These are phyloP conservation scores for Globisporangium ultimum DNA, from an alignment of 352 stramenopile species.

Conservation along the genomic window DNA sequence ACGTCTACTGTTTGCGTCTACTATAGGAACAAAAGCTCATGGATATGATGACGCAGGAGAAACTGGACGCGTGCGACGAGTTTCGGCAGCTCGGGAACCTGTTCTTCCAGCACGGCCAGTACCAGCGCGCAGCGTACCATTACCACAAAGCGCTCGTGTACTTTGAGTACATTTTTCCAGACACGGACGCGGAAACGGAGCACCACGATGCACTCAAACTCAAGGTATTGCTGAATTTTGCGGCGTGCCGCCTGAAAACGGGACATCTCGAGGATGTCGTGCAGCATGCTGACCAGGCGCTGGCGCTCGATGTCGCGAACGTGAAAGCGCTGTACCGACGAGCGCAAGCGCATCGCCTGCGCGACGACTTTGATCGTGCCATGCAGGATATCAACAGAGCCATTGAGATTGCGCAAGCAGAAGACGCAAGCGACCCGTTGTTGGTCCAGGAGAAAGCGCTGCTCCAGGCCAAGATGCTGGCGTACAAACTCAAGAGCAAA, in stretches of 20 bases:
- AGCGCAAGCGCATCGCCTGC: conserved; percentile 58
- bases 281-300: conserved; percentile 52
- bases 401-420: conserved; percentile 16
- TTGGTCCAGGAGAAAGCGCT: conserved; percentile 58
- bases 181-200: conserved; percentile 50
- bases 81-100: conserved; percentile 66
- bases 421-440: conserved; percentile 22
- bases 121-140: conserved; percentile 72
- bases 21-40: conserved; percentile 76
- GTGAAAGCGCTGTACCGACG: conserved; percentile 72
- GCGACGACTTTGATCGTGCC: conserved; percentile 67
- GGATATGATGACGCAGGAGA: conserved; percentile 73
- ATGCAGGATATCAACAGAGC: conserved; percentile 43
- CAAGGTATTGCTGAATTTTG: conserved; percentile 72
- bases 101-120: conserved; percentile 81
- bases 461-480: conserved; percentile 60
- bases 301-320: conserved; percentile 47
- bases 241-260: conserved; percentile 69
- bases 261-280: conserved; percentile 70
- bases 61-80: conserved; percentile 60
- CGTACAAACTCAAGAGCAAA: conserved; percentile 65
- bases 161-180: conserved; percentile 86
- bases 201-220: conserved; percentile 50
- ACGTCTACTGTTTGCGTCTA: background rate
- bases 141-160: conserved; percentile 84